Base-by-base conservation (phyloP, 2,329 filamentous ascomycete genomes). In the Purpureocillium lavendulum region DNA sequence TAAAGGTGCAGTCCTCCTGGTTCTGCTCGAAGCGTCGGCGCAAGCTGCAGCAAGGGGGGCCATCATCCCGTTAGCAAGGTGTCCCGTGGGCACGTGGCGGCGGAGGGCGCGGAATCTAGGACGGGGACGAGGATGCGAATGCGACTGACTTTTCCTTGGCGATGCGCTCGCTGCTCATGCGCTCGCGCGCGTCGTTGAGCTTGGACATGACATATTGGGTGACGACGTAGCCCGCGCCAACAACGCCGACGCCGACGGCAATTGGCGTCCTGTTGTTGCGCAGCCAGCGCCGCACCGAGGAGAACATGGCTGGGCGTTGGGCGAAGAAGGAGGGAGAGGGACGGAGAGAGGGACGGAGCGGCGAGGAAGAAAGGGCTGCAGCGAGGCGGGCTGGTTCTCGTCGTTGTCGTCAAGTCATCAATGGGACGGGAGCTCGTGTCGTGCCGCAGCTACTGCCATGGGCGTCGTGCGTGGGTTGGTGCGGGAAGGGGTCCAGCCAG, bases 1-100 rank as follows among this genome's bases (percentile, higher is more conserved):
- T 98, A 60, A 94, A 96, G 35, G 90, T 96, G 66, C 92, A 98
- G 64, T 98, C 92, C 59, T 95, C 90, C 60, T 98, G 92, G 62
- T 98, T 98, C 65, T 98, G 92, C 62, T 97, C 87, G 66, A 98
- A 98, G 56, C 92, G 85, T 43, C 92, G 84, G 38, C 89, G 88
- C 45, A 98, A 77, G 63, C 90, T 97, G 53, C 21, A 21, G 24
- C 13, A 26, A 4, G 11, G 18, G n/a, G n/a, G n/a, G n/a, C n/a
- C n/a, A n/a, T n/a, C 3, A 5, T n/a, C 30, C 38, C 34, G 38
- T n/a, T n/a, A 6, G 35, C 28, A 30, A n/a, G n/a, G 13, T 30
- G 16, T 6, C n/a, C 14, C 4, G 21, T 38, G 13, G 36, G 33
- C 29, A 26, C 21, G 21, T 26, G 6, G 21, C 6, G 21, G 21